Evolutionary conservation across 2,329 filamentous ascomycete genomes (phyloP).

Genomic region (Thermochaetoides dissita): DNA sequence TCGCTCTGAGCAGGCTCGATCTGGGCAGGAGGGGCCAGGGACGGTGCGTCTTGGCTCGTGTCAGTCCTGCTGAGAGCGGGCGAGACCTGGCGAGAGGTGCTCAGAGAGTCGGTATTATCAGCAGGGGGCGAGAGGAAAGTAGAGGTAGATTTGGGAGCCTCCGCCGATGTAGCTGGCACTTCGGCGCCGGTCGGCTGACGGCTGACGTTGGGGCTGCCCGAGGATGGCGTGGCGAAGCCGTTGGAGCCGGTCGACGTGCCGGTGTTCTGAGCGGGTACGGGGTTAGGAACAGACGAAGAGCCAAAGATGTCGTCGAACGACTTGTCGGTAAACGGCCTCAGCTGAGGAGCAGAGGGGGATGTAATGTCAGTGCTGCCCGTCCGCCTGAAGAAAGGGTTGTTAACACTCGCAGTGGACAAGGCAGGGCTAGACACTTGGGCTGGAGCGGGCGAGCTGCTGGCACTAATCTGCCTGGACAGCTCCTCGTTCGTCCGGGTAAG

Average conservation of each 20-base stretch:
- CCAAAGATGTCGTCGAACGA: slow-evolving; percentile 83
- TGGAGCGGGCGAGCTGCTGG: slow-evolving; percentile 32
- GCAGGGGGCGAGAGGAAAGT: slow-evolving; percentile 38
- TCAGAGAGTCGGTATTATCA: slow-evolving; percentile 51
- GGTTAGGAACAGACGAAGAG: too few relatives aligned
- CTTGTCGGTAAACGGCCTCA: slow-evolving; percentile 42
- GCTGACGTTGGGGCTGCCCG: slow-evolving; percentile 50
- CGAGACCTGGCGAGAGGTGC: slow-evolving; percentile 65
- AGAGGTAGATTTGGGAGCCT: slow-evolving; percentile 55
- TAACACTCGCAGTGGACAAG: slow-evolving; percentile 55
- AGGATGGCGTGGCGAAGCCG: slow-evolving; percentile 37
- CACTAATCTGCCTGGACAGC: slow-evolving; percentile 36
- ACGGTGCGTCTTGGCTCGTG: slow-evolving; percentile 25
- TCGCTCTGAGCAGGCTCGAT: slow-evolving; percentile 24
- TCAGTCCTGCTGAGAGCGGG: slow-evolving; percentile 53
- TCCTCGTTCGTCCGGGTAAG: slow-evolving; percentile 51
- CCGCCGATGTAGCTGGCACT: slow-evolving; percentile 52
- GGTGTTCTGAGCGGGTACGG: slow-evolving; percentile 51
- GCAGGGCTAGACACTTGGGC: slow-evolving; percentile 53
- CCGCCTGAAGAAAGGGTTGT: slow-evolving; percentile 87
- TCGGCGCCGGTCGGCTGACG: slow-evolving; percentile 43
- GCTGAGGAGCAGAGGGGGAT: slow-evolving; percentile 27
- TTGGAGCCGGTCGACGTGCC: slow-evolving; percentile 40
- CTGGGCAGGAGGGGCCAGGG: slow-evolving; percentile 21
- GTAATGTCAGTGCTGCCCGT: slow-evolving; percentile 48